phyloP scores from a whole-genome alignment of 495 filamentous ascomycete species.

The Xylaria nigripes region DNA sequence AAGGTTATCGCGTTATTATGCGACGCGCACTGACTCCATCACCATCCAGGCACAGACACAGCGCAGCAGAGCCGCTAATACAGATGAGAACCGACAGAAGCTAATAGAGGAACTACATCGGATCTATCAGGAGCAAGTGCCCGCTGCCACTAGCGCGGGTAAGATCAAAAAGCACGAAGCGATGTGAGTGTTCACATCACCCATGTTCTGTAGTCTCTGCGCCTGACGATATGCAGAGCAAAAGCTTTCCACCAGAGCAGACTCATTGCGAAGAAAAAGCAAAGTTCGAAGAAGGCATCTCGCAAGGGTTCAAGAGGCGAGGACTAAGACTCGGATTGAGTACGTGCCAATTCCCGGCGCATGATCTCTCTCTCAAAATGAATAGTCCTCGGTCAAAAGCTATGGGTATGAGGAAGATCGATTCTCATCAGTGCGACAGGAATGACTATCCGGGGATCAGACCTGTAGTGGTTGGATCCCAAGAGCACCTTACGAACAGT shows the following conservation, averaged over 20 bases:
- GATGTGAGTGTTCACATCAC: constrained; percentile 22
- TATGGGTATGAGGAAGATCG: too few relatives aligned
- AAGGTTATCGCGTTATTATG: constrained; percentile 60
- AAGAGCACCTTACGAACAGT: too few relatives aligned
- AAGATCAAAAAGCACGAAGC: constrained; percentile 36
- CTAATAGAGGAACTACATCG: constrained; percentile 46
- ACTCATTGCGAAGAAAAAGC: constrained; percentile 65
- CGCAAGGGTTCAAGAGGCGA: constrained; percentile 40
- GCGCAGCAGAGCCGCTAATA: constrained; percentile 38
- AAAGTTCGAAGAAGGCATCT: constrained; percentile 69
- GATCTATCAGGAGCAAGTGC: constrained; percentile 49
- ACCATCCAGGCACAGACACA: constrained; percentile 38
- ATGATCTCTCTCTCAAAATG: too few relatives aligned
- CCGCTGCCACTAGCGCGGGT: constrained; percentile 28
- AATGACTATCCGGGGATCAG: too few relatives aligned
- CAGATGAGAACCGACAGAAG: constrained; percentile 37
- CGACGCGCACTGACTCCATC: constrained; percentile 50
- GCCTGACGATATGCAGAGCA: constrained; percentile 44
- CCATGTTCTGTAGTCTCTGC: constrained; percentile 5
- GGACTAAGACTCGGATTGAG: background rate
- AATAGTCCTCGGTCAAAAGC: too few relatives aligned
- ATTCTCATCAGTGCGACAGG: too few relatives aligned
- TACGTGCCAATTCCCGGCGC: background rate
- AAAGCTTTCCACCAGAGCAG: constrained; percentile 63
- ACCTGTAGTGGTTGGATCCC: too few relatives aligned